These are phyloP conservation scores for Rhizopus stolonifer DNA, from an alignment of 371 early-diverging fungal species.

Conservation along the genomic window DNA sequence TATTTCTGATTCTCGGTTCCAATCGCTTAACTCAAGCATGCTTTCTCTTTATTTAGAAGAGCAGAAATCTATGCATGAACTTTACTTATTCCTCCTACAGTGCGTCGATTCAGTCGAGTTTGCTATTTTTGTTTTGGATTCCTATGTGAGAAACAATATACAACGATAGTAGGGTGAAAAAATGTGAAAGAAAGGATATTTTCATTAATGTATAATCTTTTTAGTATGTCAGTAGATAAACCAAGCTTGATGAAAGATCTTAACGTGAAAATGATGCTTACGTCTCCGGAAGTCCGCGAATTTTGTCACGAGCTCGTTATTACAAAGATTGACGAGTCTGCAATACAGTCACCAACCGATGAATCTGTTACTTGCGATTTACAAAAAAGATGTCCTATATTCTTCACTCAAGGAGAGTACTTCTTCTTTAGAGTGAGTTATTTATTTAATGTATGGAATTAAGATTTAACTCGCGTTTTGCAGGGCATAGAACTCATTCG, in stretches of 20 bases:
- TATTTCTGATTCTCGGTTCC: conserved; percentile 28
- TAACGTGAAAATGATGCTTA: conserved; percentile 63
- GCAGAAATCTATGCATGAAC: conserved; percentile 66
- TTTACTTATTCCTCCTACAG: conserved; percentile 65
- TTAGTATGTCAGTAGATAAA: conserved; percentile 1
- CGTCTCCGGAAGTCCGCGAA: conserved; percentile 59
- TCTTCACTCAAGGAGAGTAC: conserved; percentile 75
- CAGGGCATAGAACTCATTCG: conserved; percentile 62
- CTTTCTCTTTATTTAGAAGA: conserved; percentile 51
- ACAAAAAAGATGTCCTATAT: conserved; percentile 15
- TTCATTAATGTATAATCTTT: neutral
- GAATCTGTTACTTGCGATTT: neutral
- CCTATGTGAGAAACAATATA: neutral
- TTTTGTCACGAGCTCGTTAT: conserved; percentile 69
- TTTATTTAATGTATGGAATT: conserved; percentile 1
- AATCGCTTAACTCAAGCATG: conserved; percentile 23
- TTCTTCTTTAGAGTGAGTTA: conserved; percentile 65
- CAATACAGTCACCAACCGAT: neutral
- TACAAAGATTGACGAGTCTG: conserved; percentile 60
- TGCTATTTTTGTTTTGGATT: conserved; percentile 67
- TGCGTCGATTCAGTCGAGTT: conserved; percentile 77
- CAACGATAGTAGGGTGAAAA: conserved; percentile 3
- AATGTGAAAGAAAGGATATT: neutral
- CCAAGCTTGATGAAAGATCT: conserved; percentile 33
- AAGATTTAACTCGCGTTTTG: too few species aligned